Percentiles rank a stretch among this genome's conserved stretches.
Evolutionary conservation across 257 asterid species (phyloP).

Genomic region (Thymus quinquecostatus): DNA sequence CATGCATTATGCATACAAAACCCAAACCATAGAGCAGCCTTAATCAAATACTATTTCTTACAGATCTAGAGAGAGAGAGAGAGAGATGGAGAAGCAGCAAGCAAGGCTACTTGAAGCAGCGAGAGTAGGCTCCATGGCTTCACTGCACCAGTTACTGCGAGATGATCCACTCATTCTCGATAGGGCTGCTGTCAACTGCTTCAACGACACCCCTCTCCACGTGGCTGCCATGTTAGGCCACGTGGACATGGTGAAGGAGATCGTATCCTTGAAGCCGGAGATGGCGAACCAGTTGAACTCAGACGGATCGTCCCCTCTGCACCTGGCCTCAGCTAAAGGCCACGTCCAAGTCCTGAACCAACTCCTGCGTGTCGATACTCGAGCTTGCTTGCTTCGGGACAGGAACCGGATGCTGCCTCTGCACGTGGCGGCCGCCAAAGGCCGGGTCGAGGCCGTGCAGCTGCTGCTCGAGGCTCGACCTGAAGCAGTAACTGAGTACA

Average conservation of each 20-base stretch:
- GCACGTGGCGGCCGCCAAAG: constrained; percentile 49
- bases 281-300: constrained; percentile 35
- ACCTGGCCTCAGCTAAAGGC: constrained; percentile 44
- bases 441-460: constrained; percentile 33
- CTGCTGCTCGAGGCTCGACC: constrained; percentile 21
- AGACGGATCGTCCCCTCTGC: constrained; percentile 38
- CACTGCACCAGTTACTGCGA: constrained; percentile 31
- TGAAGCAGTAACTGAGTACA: constrained; percentile 29
- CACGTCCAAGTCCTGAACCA: constrained; percentile 25
- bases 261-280: constrained; percentile 19
- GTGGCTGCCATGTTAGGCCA: constrained; percentile 44
- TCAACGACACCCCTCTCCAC: constrained; percentile 40
- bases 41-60: too few relatives aligned
- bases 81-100: constrained; percentile 28
- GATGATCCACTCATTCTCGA: constrained; percentile 40
- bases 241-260: constrained; percentile 27
- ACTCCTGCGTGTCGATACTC: constrained; percentile 23
- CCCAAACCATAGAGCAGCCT: too few relatives aligned
- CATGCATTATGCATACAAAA: too few relatives aligned
- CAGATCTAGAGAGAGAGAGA: too few relatives aligned
- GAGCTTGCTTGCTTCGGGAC: constrained; percentile 35
- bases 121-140: constrained; percentile 11
- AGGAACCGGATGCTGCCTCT: constrained; percentile 42
- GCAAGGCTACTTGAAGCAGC: constrained; percentile 40
- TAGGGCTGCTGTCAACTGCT: constrained; percentile 28